A percentile compares a stretch with the other conserved stretches of the same genome.
Evolutionary conservation across 805 yeast species (phyloP).

Genomic region (Candida coquimbonensis): DNA sequence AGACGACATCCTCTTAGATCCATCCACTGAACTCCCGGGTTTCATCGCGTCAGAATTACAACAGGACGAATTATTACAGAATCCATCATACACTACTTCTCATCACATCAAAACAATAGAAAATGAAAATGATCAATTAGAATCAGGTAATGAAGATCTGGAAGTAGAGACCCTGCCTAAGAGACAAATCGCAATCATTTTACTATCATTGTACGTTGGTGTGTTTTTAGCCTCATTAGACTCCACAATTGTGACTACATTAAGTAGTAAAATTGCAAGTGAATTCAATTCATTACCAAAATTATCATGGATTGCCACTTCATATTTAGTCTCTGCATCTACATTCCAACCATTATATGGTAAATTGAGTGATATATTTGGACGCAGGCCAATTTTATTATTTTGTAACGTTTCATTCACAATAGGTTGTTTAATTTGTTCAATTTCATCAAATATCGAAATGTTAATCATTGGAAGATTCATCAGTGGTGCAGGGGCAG

Average conservation of each 20-base stretch:
- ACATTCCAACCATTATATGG: slow-evolving; percentile 73
- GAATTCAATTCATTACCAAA: slow-evolving; percentile 58
- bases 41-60: slow-evolving; percentile 28
- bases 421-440: slow-evolving; percentile 52
- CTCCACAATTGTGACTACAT: slow-evolving; percentile 60
- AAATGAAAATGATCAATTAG: not conserved
- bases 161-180: slow-evolving; percentile 7
- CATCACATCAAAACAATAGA: slow-evolving; percentile 1
- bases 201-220: slow-evolving; percentile 37
- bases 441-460: slow-evolving; percentile 38
- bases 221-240: slow-evolving; percentile 61
- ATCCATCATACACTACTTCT: slow-evolving; percentile 13
- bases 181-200: slow-evolving; percentile 24
- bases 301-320: slow-evolving; percentile 69
- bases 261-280: slow-evolving; percentile 59
- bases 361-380: slow-evolving; percentile 64
- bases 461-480: slow-evolving; percentile 50
- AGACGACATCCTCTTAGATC: slow-evolving; percentile 21
- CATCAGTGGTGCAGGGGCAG: slow-evolving; percentile 80
- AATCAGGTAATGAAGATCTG: not conserved
- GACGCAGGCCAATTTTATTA: slow-evolving; percentile 47
- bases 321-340: slow-evolving; percentile 60
- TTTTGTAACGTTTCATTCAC: slow-evolving; percentile 51
- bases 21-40: slow-evolving; percentile 28
- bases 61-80: slow-evolving; percentile 21